Base-by-base conservation (phyloP, 352 stramenopile genomes). In the Blastocystis sp. region DNA sequence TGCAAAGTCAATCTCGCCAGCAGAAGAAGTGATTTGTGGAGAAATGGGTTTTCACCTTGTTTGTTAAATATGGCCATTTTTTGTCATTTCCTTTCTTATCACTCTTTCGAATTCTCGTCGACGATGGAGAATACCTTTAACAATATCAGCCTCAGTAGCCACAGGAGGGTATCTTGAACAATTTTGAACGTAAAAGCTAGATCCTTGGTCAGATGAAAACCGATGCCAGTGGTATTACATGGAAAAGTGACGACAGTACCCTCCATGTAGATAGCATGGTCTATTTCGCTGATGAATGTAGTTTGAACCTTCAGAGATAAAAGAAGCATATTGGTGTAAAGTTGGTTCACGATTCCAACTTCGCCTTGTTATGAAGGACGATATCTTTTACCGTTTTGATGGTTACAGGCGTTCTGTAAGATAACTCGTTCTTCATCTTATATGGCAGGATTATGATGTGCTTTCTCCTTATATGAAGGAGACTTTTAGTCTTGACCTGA, bases 401-500 rank as follows among this genome's bases (percentile, higher is more conserved):
- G 73, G 73, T 29, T 84, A 56, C 39, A 50, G 29, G 11, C 47
- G 73, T 23, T 59, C 47, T 66, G 73, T 84, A 6, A 8, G 53
- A 66, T 5, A 15, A 45, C 50, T 23, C 0, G 26, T 0, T 13
- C 7, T 18, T n/a, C 23, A 0, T 45, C 9, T 68, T 11, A 50
- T 18, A 54, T 43, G n/a, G 9, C 54, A 84, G 73, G 73, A 84
- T 26, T 84, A 84, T 45, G 73, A 84, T 43, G 39, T 68, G 1
- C 73, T 84, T 6, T 29, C 55, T 66, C 73, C 54, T 66, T 69
- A 18, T 39, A 94, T 1, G 89, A 90, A 59, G 68, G 91, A 54
- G 59, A 64, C 50, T 61, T 97, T 97, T 90, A 93, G 94, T 79
- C 91, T 97, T 53, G 92, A 95, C 77, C 80, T 98, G 39, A 93